Base-by-base conservation (phyloP, 352 stramenopile genomes). In the Pythium plurisporium region DNA sequence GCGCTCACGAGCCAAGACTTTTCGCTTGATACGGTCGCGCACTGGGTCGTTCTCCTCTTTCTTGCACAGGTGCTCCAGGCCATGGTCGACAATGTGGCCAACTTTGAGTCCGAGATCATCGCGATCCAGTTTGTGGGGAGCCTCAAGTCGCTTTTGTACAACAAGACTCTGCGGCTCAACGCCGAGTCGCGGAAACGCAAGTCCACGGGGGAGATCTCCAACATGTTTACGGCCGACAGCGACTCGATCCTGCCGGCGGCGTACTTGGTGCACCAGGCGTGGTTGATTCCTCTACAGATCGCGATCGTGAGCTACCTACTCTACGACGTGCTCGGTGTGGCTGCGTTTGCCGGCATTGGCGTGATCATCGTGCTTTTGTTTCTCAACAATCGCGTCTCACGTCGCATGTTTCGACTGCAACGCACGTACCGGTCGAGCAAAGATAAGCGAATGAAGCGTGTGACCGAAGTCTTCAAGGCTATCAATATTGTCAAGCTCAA, bases 401-500 rank as follows among this genome's bases (percentile, higher is more conserved):
- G 71, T 40, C 58, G 47, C 22, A 75, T 80, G 65, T 64, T 70
- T 22, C 31, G 23, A 1, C 34, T 55, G 22, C 65, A 73, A 31
- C 65, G 58, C 10, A 55, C 63, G 7, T 59, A 64, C 19, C 61
- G 67, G 15, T 37, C 23, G 11, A 52, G 58, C 34, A 76, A 78
- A 42, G 71, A 87, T 36, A 26, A 53, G n/a, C 62, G 79, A 20
- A 79, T 87, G 71, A 82, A 86, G 56, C 59, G 68, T 20, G 54
- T 89, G 4, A 74, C 73, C 22, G 77, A 89, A 67, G 42, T 61
- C 23, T 61, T 61, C 53, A 53, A 61, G 37, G 69, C 73, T 12
- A 96, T 98, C 54, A 74, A 81, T 26, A 91, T 97, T 53, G 85
- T 98, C 73, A 98, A 98, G 70, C 89, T 96, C 45, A 96, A 97